A percentile compares a stretch with the other conserved stretches of the same genome.
These are phyloP conservation scores for Paraphaeosphaeria minitans DNA, from an alignment of 2,329 filamentous ascomycete species.

Conservation along the genomic window DNA sequence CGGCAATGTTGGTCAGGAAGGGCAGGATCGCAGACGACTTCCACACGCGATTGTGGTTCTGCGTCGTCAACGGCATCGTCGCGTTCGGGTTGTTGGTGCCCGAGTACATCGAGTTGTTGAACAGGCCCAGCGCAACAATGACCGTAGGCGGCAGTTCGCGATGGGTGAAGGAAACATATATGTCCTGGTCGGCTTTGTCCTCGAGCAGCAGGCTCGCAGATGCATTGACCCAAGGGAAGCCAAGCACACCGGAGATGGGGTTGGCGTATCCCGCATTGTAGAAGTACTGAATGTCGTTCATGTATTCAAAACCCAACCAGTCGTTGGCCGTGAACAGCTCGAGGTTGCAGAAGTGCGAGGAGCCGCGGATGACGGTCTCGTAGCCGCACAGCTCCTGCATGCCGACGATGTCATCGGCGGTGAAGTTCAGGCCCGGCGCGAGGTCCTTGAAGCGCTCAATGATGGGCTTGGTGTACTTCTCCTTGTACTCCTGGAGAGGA, in stretches of 20 bases:
- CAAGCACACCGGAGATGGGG: slow-evolving; percentile 60
- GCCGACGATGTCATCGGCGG: slow-evolving; percentile 64
- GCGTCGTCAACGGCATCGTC: slow-evolving; percentile 67
- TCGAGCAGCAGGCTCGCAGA: slow-evolving; percentile 59
- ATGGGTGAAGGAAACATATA: slow-evolving; percentile 72
- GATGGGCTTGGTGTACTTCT: slow-evolving; percentile 65
- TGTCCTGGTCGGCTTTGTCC: slow-evolving; percentile 57
- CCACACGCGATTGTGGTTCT: slow-evolving; percentile 69
- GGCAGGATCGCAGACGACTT: slow-evolving; percentile 66
- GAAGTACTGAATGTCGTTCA: slow-evolving; percentile 67
- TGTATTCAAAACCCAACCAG: slow-evolving; percentile 71
- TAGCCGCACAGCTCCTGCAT: slow-evolving; percentile 72
- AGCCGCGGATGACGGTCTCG: slow-evolving; percentile 67
- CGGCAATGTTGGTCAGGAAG: slow-evolving; percentile 69
- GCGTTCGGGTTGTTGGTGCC: slow-evolving; percentile 61
- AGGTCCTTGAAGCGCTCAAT: slow-evolving; percentile 60
- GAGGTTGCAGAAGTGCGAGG: slow-evolving; percentile 65
- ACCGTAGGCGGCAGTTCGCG: slow-evolving; percentile 71
- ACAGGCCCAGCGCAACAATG: slow-evolving; percentile 69
- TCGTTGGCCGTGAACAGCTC: slow-evolving; percentile 65
- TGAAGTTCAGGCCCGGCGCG: slow-evolving; percentile 67
- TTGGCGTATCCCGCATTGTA: slow-evolving; percentile 71
- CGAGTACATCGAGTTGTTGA: slow-evolving; percentile 68
- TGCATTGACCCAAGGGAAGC: slow-evolving; percentile 70
- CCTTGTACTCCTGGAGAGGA: slow-evolving; percentile 49